Evolutionary conservation across 768 basidiomycete species (phyloP).

Genomic region (Termitomyces sp.): DNA sequence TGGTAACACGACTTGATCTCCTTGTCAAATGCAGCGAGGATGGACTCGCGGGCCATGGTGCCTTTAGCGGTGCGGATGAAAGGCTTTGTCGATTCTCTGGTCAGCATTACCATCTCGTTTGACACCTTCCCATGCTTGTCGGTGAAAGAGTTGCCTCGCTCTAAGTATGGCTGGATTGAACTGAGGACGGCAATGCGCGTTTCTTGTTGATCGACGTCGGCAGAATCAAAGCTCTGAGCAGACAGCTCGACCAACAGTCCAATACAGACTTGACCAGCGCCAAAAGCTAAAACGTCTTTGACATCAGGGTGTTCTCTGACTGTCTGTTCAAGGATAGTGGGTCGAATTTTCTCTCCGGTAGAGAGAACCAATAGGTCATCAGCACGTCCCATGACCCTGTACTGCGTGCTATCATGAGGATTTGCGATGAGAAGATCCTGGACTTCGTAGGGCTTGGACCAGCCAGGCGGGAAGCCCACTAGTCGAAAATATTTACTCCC

Average conservation of each 20-base stretch:
- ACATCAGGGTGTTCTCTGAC: conserved; percentile 31
- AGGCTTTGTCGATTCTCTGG: conserved; percentile 22
- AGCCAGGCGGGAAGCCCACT: conserved; percentile 26
- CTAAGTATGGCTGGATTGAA: conserved; percentile 24
- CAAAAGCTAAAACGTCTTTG: conserved; percentile 32
- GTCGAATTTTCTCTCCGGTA: conserved; percentile 37
- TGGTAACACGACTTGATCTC: conserved; percentile 30
- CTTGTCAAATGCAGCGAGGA: conserved; percentile 22
- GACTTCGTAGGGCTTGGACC: conserved; percentile 25
- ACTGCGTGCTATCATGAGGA: conserved; percentile 24
- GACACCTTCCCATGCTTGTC: conserved; percentile 33
- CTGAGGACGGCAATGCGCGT: conserved; percentile 14
- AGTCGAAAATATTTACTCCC: conserved; percentile 21
- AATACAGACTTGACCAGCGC: conserved; percentile 26
- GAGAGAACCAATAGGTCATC: conserved; percentile 38
- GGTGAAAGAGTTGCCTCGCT: conserved; percentile 27
- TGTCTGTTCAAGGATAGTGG: conserved; percentile 25
- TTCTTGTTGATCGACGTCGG: conserved; percentile 13
- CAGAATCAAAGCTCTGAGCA: conserved; percentile 6
- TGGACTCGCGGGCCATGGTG: conserved; percentile 27
- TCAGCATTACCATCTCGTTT: conserved; percentile 33
- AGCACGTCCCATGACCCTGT: conserved; percentile 30
- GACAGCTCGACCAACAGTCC: conserved; percentile 32
- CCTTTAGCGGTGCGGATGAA: conserved; percentile 33
- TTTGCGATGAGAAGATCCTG: conserved; percentile 32